A percentile compares a stretch with the other conserved stretches of the same genome.
Conservation (phyloP, 164 flowering plant genomes). For the Sedum album region DNA sequence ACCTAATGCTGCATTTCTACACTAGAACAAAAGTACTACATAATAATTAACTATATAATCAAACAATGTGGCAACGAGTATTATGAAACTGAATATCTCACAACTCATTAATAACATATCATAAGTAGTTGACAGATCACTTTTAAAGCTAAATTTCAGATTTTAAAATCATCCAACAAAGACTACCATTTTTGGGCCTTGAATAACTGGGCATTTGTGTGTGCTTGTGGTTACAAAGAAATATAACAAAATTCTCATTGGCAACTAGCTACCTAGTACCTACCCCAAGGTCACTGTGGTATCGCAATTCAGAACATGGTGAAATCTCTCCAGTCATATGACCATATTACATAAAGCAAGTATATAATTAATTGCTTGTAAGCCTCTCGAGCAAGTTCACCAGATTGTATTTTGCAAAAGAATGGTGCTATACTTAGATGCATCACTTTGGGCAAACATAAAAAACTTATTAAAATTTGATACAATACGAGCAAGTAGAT, state of each 20-base stretch:
- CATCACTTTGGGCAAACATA: background rate
- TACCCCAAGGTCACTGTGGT: background rate
- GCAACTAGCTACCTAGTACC: too few relatives aligned
- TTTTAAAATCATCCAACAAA: background rate
- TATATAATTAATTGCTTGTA: background rate
- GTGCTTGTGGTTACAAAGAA: background rate
- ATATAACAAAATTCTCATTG: background rate
- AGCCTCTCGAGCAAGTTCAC: background rate
- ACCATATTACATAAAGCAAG: background rate
- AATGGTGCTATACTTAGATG: background rate
- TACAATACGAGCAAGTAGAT: background rate
- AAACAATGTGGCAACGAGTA: background rate
- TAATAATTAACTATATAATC: background rate
- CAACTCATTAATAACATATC: background rate
- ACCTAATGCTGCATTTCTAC: background rate
- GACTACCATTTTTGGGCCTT: background rate
- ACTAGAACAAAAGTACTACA: background rate
- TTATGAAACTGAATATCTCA: background rate
- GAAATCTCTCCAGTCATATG: background rate
- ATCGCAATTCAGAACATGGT: background rate
- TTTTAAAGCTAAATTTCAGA: background rate
- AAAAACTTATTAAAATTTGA: background rate
- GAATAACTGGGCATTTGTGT: background rate
- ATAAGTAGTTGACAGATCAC: background rate
- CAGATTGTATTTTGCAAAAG: background rate